Base-by-base conservation (phyloP, 192 early-diverging fungal genomes). In the Chytriomyces sp. region DNA sequence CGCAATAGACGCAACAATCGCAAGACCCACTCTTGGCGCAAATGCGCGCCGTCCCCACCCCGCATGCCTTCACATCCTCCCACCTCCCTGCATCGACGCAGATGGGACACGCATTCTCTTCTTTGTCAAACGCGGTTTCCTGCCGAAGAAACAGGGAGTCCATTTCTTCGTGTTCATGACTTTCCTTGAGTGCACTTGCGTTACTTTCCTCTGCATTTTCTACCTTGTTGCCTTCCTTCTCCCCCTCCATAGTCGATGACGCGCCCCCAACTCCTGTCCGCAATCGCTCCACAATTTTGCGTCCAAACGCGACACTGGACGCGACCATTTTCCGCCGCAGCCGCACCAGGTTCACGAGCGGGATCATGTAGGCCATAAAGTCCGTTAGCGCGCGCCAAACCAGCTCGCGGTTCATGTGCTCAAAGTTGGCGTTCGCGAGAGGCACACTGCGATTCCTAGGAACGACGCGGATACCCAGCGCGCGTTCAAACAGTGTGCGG, bases 381-480 rank as follows among this genome's bases (percentile, higher is more conserved):
- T 70, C 66, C 66, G 68, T 70, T 58, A 70, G 41, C 2, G 41
- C 34, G 0, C 56, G 56, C 68, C 68, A 70, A 5, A 70, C 68
- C 4, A 70, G 68, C 44, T 70, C 68, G 1, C 68, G 30, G 39
- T 70, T 70, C 68, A 70, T 70, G 36, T 41, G 38, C 10, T 70
- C 68, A 34, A 59, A 70, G 19, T 17, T 44, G 19, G 68, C 68
- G n/a, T n/a, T 59, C 10, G 68, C 32, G 22, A 70, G 39, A n/a
- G 68, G 68, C 3, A 59, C 22, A 2, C 10, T 19, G 5, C 32
- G 36, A 2, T 10, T 19, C 17, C 39, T 37, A 30, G 68, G 55
- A 40, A 59, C 54, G 38, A 70, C 52, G 5, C 55, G 2, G 1
- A 70, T 28, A 5, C 36, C 28, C 8, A 70, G 36, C 25, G 44